Evolutionary conservation across 192 early-diverging fungal genomes (phyloP).

Genomic region (Kappamyces sp.): DNA sequence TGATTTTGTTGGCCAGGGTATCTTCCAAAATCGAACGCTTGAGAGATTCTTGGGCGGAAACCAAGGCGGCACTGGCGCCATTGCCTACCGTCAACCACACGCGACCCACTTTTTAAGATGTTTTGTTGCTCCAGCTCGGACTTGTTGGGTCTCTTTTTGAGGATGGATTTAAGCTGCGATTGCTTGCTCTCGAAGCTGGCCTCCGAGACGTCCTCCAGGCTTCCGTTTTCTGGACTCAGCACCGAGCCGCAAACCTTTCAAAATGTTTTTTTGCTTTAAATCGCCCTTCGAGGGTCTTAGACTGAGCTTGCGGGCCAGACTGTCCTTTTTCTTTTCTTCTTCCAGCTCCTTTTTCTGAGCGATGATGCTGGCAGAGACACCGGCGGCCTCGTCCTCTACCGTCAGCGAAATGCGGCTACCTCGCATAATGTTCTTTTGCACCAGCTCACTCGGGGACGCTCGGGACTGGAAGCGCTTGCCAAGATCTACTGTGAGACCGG

Average conservation of each 20-base stretch:
- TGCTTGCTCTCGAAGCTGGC: conserved; percentile 1
- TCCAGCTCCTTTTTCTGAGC: conserved; percentile 39
- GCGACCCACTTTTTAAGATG: conserved; percentile 41
- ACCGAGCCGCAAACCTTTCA: conserved; percentile 23
- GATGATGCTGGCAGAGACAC: conserved; percentile 35
- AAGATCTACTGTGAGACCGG: conserved; percentile 29
- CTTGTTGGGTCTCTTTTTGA: conserved; percentile 49
- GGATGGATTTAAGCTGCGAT: conserved; percentile 32
- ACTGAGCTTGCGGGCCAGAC: conserved; percentile 30
- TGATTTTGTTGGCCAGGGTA: conserved; percentile 39
- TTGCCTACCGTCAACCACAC: conserved; percentile 9
- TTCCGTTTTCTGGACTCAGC: too few species aligned
- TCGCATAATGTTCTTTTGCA: conserved; percentile 45
- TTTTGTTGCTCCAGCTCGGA: conserved; percentile 42
- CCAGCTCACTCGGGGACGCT: conserved; percentile 36
- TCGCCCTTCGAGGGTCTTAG: conserved; percentile 44
- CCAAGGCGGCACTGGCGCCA: conserved; percentile 34
- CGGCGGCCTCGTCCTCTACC: conserved; percentile 31
- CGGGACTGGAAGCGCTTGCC: conserved; percentile 42
- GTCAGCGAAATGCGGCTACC: conserved; percentile 15
- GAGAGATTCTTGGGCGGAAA: conserved; percentile 38
- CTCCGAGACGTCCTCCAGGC: too few species aligned
- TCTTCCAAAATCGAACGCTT: conserved; percentile 37
- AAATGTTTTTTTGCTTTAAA: conserved; percentile 50
- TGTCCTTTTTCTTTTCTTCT: conserved; percentile 41